These are phyloP conservation scores for Multifurca ochricompacta DNA, from an alignment of 768 basidiomycete genomes.

Conservation along the genomic window DNA sequence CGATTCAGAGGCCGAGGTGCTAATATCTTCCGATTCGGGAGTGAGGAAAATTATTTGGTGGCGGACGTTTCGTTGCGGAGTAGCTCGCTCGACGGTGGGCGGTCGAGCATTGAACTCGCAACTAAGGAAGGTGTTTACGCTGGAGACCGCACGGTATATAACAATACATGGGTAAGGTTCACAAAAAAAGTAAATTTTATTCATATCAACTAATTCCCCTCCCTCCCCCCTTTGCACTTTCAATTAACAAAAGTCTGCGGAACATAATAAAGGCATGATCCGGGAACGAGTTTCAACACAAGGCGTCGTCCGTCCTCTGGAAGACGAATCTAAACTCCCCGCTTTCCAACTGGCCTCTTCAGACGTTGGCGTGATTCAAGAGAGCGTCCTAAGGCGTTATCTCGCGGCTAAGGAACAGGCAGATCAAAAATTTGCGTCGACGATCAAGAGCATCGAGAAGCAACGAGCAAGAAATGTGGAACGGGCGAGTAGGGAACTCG, in stretches of 20 bases:
- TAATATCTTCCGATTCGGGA: neutral
- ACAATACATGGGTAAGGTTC: neutral
- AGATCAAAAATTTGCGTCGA: constrained; percentile 57
- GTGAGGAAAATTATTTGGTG: neutral
- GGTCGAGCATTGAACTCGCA: neutral
- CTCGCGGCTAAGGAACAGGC: constrained; percentile 51
- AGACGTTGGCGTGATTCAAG: constrained; percentile 66
- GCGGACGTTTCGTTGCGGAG: neutral
- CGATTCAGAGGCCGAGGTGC: neutral
- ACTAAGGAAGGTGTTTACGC: too few species aligned
- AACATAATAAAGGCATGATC: constrained; percentile 66
- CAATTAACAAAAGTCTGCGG: too few species aligned
- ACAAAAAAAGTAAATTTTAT: neutral
- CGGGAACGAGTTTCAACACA: constrained; percentile 83
- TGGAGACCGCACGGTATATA: too few species aligned
- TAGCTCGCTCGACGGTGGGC: neutral
- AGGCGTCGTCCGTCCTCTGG: constrained; percentile 71
- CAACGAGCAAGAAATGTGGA: constrained; percentile 56
- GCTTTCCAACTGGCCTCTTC: constrained; percentile 58
- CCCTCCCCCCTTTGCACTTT: neutral
- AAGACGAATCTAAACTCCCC: constrained; percentile 55
- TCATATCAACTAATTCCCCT: neutral
- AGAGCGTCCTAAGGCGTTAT: constrained; percentile 67
- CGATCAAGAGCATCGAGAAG: constrained; percentile 52
- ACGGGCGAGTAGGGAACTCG: constrained; percentile 53